phyloP scores from a whole-genome alignment of 139 green algal genomes.

The Volvox reticuliferus region DNA sequence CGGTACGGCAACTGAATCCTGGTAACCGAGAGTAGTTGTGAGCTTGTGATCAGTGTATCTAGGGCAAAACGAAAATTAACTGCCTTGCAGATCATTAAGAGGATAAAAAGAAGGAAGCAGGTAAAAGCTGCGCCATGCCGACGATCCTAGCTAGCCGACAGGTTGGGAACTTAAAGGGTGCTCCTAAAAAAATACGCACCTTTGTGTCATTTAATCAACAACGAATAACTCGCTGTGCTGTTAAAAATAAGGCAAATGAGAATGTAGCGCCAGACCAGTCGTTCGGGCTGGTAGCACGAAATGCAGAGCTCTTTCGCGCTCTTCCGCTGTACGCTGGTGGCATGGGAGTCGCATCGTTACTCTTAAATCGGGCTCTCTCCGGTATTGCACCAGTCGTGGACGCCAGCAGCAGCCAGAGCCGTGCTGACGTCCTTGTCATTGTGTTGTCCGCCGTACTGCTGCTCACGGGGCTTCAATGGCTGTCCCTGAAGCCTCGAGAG shows the following conservation, averaged over 20 bases:
- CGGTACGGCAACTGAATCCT: too few species aligned
- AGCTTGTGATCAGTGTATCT: too few species aligned
- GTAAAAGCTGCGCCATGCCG: too few species aligned
- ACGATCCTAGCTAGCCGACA: too few species aligned
- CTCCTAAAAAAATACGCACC: background rate
- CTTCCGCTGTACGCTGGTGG: conserved; percentile 65
- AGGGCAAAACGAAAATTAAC: too few species aligned
- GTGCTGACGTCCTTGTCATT: conserved; percentile 91
- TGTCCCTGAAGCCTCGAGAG: conserved; percentile 75
- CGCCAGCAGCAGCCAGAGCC: conserved; percentile 86
- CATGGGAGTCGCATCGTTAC: conserved; percentile 53
- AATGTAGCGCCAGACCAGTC: conserved; percentile 59
- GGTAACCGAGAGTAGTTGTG: too few species aligned
- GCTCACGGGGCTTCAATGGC: conserved; percentile 93
- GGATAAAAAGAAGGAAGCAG: too few species aligned
- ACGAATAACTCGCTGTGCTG: background rate
- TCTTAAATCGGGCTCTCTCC: conserved; percentile 60
- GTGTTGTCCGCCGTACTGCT: conserved; percentile 86
- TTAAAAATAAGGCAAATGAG: background rate
- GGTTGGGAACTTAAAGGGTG: too few species aligned
- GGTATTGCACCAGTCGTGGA: conserved; percentile 85
- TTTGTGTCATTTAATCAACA: background rate
- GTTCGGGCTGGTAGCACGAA: conserved; percentile 61
- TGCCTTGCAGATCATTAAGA: too few species aligned
- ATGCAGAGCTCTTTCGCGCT: conserved; percentile 58